Evolutionary conservation across 192 early-diverging fungal genomes (phyloP).

Genomic region (Podila epicladia): DNA sequence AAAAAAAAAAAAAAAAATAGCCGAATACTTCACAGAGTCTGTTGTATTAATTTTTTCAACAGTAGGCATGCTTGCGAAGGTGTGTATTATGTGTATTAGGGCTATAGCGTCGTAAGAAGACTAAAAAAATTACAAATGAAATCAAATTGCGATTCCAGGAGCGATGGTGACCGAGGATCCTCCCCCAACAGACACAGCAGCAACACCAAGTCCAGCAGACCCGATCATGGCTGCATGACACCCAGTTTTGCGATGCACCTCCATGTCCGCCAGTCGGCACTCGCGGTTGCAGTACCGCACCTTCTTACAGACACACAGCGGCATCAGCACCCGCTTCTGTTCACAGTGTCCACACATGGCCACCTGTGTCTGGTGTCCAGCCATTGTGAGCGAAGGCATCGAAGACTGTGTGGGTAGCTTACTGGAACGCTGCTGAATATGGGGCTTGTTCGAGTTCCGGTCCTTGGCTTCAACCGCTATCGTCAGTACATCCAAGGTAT

Average conservation of each 20-base stretch:
- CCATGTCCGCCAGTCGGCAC: conserved; percentile 35
- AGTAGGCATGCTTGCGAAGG: too few species aligned
- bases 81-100: too few species aligned
- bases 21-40: too few species aligned
- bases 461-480: conserved; percentile 4
- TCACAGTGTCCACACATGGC: conserved; percentile 38
- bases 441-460: background rate
- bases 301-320: conserved; percentile 43
- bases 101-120: too few species aligned
- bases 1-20: too few species aligned
- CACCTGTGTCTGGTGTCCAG: conserved; percentile 22
- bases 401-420: background rate
- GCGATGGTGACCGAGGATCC: too few species aligned
- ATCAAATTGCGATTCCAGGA: too few species aligned
- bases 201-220: background rate
- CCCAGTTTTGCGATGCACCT: conserved; percentile 25
- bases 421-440: background rate
- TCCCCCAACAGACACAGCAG: too few species aligned
- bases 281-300: conserved; percentile 40
- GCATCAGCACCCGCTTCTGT: conserved; percentile 29
- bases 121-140: too few species aligned
- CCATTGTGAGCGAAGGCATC: conserved; percentile 20
- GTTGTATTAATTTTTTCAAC: too few species aligned
- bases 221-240: conserved; percentile 21
- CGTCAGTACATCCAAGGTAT: background rate